Percentiles rank a stretch among this genome's conserved stretches.
Evolutionary conservation across 768 basidiomycete species (phyloP).

Genomic region (Lyophyllum shimeji): DNA sequence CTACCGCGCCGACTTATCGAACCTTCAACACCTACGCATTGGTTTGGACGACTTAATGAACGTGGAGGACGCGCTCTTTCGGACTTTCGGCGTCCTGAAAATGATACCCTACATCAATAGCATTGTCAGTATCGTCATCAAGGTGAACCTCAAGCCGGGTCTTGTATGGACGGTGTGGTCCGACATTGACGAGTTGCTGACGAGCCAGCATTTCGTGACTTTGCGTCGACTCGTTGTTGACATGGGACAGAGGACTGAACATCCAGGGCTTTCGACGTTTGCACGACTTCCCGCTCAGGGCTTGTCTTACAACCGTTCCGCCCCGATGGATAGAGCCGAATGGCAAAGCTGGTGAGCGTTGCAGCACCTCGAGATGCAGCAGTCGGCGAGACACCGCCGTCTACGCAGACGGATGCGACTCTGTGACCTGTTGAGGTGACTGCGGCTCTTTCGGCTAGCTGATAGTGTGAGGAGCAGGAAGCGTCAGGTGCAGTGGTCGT

Average conservation of each 20-base stretch:
- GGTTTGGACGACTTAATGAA: no score
- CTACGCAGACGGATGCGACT: not conserved
- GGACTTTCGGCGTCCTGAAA: no score
- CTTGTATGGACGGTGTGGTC: no score
- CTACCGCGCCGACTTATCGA: no score
- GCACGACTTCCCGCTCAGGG: not conserved
- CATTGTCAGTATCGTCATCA: no score
- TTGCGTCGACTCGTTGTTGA: not conserved
- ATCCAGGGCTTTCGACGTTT: no score
- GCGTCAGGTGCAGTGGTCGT: not conserved
- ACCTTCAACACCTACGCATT: no score
- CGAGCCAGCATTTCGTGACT: not conserved
- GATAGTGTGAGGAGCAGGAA: constrained; percentile 6
- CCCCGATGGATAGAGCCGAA: not conserved
- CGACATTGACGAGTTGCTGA: not conserved
- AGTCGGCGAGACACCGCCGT: constrained; percentile 12
- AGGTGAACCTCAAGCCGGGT: no score
- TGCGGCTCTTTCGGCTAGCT: not conserved
- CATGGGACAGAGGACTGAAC: not conserved
- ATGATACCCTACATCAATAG: no score
- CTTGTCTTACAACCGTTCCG: not conserved
- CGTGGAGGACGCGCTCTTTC: no score
- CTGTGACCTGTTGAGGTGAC: constrained; percentile 1
- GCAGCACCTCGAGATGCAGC: no score
- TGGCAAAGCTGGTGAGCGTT: no score